phyloP scores from a whole-genome alignment of 2,329 filamentous ascomycete species.

The Exophiala sideris region DNA sequence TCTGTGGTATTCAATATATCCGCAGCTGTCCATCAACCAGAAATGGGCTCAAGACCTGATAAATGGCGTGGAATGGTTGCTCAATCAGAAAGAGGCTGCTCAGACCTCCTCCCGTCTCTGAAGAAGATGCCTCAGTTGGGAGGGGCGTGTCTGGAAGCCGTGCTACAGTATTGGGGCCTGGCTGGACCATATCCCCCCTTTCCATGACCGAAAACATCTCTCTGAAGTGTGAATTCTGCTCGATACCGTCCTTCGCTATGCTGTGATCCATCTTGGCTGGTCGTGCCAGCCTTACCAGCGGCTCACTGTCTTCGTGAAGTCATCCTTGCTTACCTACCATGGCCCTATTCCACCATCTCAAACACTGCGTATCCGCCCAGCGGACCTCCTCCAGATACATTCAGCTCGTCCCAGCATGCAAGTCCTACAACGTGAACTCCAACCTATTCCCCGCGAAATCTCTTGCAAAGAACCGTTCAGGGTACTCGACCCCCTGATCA shows the following conservation, averaged over 20 bases:
- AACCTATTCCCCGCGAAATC: slow-evolving; percentile 55
- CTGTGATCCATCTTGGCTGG: too few relatives aligned
- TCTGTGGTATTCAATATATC: slow-evolving; percentile 16
- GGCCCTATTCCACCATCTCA: too few relatives aligned
- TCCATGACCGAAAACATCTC: too few relatives aligned
- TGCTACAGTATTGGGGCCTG: neutral
- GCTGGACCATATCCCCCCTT: neutral
- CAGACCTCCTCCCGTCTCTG: neutral
- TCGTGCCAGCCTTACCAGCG: too few relatives aligned
- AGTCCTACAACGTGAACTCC: slow-evolving; percentile 50
- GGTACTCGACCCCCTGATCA: slow-evolving; percentile 57
- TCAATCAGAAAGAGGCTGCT: slow-evolving; percentile 1
- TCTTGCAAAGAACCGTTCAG: slow-evolving; percentile 59
- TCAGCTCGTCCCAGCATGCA: neutral
- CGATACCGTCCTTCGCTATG: too few relatives aligned
- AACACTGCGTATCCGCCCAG: too few relatives aligned
- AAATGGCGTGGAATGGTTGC: slow-evolving; percentile 13
- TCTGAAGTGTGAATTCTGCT: too few relatives aligned
- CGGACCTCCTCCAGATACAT: neutral
- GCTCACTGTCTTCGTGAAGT: too few relatives aligned
- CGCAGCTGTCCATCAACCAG: slow-evolving; percentile 16
- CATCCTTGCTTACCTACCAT: too few relatives aligned
- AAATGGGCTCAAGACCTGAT: slow-evolving; percentile 15
- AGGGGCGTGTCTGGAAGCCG: neutral
- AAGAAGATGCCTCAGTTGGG: neutral